A percentile compares a stretch with the other conserved stretches of the same genome.
Conservation (phyloP, 164 flowering plant species). For the Umbellularia californica region DNA sequence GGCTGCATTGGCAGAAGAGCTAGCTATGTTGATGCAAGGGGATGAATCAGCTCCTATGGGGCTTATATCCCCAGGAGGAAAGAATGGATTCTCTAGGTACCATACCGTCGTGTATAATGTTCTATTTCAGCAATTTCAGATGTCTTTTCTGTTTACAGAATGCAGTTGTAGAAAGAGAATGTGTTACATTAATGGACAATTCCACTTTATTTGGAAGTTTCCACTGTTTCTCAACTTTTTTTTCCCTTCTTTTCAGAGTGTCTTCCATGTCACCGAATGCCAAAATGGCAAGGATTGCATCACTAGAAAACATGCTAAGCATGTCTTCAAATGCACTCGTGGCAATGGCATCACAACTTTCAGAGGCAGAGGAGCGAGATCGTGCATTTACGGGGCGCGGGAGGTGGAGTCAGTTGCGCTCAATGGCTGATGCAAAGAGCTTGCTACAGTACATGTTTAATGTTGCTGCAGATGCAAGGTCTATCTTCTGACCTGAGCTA, state of each 20-base stretch:
- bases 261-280: conserved; percentile 89
- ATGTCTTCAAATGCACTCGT: conserved; percentile 89
- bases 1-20: conserved; percentile 90
- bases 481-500: not conserved
- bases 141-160: not conserved
- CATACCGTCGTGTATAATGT: not conserved
- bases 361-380: conserved; percentile 96
- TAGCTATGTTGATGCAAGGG: conserved; percentile 70
- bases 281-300: conserved; percentile 81
- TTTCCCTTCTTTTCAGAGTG: conserved; percentile 41
- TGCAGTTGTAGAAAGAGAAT: not conserved
- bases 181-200: not conserved
- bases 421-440: conserved; percentile 94
- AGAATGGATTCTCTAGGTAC: conserved; percentile 61
- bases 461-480: conserved; percentile 85
- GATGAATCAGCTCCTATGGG: conserved; percentile 82
- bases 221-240: not conserved
- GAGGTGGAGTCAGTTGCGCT: conserved; percentile 90
- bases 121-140: conserved; percentile 4
- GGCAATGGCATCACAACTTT: conserved; percentile 98
- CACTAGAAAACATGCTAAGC: conserved; percentile 87
- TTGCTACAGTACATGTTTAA: conserved; percentile 91
- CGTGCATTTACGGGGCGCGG: conserved; percentile 84
- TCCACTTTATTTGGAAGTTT: not conserved
- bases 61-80: conserved; percentile 75